Conservation (phyloP, 208 protist species). For the Wallacemonas sp. region DNA sequence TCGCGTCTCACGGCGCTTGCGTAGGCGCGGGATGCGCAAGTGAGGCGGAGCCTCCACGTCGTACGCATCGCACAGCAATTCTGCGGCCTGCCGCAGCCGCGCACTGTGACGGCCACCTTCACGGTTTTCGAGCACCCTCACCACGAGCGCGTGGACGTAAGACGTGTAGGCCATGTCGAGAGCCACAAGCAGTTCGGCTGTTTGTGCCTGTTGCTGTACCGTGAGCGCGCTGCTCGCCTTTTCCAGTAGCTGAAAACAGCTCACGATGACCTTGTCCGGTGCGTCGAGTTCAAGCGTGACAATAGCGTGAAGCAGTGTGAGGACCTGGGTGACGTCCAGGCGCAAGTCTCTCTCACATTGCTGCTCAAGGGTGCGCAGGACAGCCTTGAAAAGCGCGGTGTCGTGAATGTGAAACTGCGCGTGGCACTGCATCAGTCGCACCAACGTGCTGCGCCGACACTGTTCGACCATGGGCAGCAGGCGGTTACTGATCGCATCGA, state of each 20-base stretch:
- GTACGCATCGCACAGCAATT: constrained; percentile 77
- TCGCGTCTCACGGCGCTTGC: constrained; percentile 40
- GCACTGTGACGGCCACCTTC: constrained; percentile 46
- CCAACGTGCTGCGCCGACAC: constrained; percentile 71
- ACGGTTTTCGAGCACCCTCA: constrained; percentile 69
- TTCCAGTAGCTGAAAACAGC: constrained; percentile 68
- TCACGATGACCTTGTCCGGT: constrained; percentile 46
- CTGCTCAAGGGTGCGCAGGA: constrained; percentile 46
- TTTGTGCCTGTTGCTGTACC: constrained; percentile 51
- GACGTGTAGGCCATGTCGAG: constrained; percentile 86
- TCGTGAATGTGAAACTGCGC: constrained; percentile 62
- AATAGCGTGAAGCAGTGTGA: constrained; percentile 63
- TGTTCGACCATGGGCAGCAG: constrained; percentile 56
- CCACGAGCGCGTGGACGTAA: constrained; percentile 57
- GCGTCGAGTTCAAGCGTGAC: constrained; percentile 37
- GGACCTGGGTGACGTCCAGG: constrained; percentile 56
- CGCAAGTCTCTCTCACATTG: constrained; percentile 57
- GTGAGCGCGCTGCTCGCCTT: constrained; percentile 46
- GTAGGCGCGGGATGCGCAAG: constrained; percentile 45
- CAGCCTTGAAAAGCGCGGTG: constrained; percentile 30
- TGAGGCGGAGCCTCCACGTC: constrained; percentile 66
- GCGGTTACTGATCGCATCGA: constrained; percentile 79
- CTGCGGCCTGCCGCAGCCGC: constrained; percentile 40
- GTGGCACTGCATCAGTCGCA: constrained; percentile 84
- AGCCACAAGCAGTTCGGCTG: constrained; percentile 51